phyloP scores from a whole-genome alignment of 2,329 filamentous ascomycete genomes.

The Fusarium sp. region DNA sequence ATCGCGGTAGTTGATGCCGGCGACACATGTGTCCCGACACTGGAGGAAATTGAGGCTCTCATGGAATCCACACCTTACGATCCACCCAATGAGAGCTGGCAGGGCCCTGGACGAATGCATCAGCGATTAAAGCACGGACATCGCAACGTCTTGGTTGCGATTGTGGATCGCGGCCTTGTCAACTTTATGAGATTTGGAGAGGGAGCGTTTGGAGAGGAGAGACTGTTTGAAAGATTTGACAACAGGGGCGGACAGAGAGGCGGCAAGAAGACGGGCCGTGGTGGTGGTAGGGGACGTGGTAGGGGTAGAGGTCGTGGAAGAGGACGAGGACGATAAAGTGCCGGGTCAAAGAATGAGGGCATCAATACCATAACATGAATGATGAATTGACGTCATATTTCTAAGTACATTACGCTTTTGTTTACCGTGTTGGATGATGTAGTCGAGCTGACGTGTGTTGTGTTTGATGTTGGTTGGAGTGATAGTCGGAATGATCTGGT shows the following conservation, averaged over 20 bases:
- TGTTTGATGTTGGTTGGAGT: background rate
- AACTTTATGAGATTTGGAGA: conserved; percentile 88
- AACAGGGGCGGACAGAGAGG: conserved; percentile 54
- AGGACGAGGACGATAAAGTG: conserved; percentile 37
- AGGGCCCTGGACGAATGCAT: conserved; percentile 68
- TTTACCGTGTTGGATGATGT: background rate
- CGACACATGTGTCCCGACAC: conserved; percentile 75
- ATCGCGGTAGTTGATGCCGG: conserved; percentile 84
- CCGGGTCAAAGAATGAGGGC: conserved; percentile 25
- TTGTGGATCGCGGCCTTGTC: conserved; percentile 89
- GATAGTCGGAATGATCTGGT: background rate
- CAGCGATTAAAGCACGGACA: conserved; percentile 85
- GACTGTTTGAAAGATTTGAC: conserved; percentile 71
- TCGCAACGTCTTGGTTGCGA: conserved; percentile 84
- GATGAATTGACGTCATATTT: conserved; percentile 15
- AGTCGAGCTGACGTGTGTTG: conserved; percentile 18
- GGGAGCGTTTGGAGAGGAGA: conserved; percentile 81
- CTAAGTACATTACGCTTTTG: background rate
- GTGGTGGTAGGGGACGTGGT: conserved; percentile 49
- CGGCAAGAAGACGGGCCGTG: conserved; percentile 56
- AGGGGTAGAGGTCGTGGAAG: conserved; percentile 45
- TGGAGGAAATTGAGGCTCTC: conserved; percentile 76
- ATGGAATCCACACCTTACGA: conserved; percentile 79
- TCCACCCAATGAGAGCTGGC: conserved; percentile 59
- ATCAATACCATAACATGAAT: conserved; percentile 20